These are phyloP conservation scores for Thoreauomyces humboldtii DNA, from an alignment of 192 early-diverging fungal species.

Conservation along the genomic window DNA sequence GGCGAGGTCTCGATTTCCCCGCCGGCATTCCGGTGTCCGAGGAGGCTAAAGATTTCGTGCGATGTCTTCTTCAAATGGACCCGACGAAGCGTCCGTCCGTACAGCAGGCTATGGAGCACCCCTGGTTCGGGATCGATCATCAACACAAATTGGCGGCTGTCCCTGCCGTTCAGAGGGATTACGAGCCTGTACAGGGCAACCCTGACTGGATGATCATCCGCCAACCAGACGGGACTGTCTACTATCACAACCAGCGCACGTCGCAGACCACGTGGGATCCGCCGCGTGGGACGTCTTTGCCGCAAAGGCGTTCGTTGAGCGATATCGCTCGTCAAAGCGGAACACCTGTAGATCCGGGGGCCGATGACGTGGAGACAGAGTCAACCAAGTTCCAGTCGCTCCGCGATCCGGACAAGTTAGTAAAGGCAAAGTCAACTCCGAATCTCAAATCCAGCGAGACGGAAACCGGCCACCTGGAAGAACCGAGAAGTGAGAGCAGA, in stretches of 20 bases:
- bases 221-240: slow-evolving; percentile 21
- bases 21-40: slow-evolving; percentile 6
- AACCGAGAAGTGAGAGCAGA: neutral
- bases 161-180: no score
- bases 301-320: neutral
- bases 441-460: neutral
- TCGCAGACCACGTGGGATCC: slow-evolving; percentile 12
- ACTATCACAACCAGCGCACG: slow-evolving; percentile 24
- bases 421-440: slow-evolving; percentile 1
- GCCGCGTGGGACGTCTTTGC: slow-evolving; percentile 3
- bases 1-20: slow-evolving; percentile 8
- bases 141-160: no score
- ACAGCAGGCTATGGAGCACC: slow-evolving; percentile 68
- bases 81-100: slow-evolving; percentile 67
- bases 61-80: slow-evolving; percentile 58
- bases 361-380: neutral
- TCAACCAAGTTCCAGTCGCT: neutral
- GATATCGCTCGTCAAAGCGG: neutral
- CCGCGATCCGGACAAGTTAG: slow-evolving; percentile 7
- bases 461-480: neutral
- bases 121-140: slow-evolving; percentile 55
- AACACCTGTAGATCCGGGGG: no score
- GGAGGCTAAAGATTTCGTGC: slow-evolving; percentile 69
- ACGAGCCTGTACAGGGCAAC: neutral
- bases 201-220: slow-evolving; percentile 19